phyloP scores from a whole-genome alignment of 441 rosid genomes.

The Manihot esculenta region DNA sequence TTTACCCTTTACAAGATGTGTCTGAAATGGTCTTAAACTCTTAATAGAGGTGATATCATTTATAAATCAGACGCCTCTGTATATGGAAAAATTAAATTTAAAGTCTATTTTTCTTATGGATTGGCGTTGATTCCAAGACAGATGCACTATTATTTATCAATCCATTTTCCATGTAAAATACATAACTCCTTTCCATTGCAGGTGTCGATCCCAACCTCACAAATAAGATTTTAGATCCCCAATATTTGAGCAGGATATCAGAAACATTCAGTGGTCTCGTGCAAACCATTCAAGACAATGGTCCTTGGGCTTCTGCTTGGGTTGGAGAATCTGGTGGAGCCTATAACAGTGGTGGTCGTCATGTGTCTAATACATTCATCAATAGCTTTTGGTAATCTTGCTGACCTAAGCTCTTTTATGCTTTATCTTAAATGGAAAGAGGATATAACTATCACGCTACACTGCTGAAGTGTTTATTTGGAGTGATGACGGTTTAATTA shows the following conservation, averaged over 20 bases:
- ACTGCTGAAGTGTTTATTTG: not conserved
- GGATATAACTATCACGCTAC: not conserved
- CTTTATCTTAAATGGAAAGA: slow-evolving; percentile 1
- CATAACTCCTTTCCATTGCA: slow-evolving; percentile 31
- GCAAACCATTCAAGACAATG: slow-evolving; percentile 52
- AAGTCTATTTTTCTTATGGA: not conserved
- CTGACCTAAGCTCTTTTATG: not conserved
- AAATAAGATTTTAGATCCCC: slow-evolving; percentile 76
- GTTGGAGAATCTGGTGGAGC: slow-evolving; percentile 99
- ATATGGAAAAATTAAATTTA: not conserved
- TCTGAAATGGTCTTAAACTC: not conserved
- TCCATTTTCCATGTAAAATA: slow-evolving; percentile 4
- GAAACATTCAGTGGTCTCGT: slow-evolving; percentile 59
- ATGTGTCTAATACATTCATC: slow-evolving; percentile 77
- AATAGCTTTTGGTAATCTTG: slow-evolving; percentile 84
- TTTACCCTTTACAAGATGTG: not conserved
- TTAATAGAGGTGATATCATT: not conserved
- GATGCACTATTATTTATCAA: slow-evolving; percentile 8
- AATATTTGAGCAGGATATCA: slow-evolving; percentile 52
- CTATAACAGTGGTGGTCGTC: slow-evolving; percentile 86
- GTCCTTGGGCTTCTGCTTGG: slow-evolving; percentile 96
- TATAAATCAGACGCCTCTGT: not conserved
- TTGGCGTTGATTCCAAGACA: not conserved
- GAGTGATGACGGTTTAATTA: not conserved
- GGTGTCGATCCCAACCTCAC: slow-evolving; percentile 75